Evolutionary conservation across 2,329 filamentous ascomycete genomes (phyloP).

Genomic region (Rhinocladiella similis): DNA sequence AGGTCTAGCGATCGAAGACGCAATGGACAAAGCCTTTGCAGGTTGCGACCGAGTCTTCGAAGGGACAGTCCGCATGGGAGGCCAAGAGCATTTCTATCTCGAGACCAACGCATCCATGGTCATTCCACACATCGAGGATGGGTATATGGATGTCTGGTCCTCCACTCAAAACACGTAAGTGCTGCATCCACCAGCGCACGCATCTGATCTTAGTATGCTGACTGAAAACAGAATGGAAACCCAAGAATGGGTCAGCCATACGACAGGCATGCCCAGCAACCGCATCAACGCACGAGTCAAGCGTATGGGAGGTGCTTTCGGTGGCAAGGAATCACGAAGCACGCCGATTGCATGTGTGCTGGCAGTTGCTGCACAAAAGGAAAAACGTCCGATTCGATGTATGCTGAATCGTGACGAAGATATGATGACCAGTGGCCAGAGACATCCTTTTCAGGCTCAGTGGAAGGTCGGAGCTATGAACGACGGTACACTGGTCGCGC

Average conservation of each 20-base stretch:
- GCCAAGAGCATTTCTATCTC: constrained; percentile 96
- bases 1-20: constrained; percentile 56
- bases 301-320: constrained; percentile 89
- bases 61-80: constrained; percentile 83
- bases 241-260: constrained; percentile 83
- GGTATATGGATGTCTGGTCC: constrained; percentile 90
- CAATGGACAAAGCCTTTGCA: constrained; percentile 69
- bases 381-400: constrained; percentile 77
- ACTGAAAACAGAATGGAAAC: constrained; percentile 63
- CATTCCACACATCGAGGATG: constrained; percentile 87
- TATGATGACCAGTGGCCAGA: constrained; percentile 86
- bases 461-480: constrained; percentile 96
- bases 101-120: constrained; percentile 87
- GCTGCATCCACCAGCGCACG: background rate
- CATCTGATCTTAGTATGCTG: background rate
- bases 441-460: constrained; percentile 83
- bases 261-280: constrained; percentile 80
- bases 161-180: constrained; percentile 79
- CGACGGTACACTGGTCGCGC: constrained; percentile 84
- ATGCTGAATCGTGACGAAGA: constrained; percentile 98
- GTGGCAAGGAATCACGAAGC: constrained; percentile 89
- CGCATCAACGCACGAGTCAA: constrained; percentile 90
- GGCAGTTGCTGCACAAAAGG: constrained; percentile 84
- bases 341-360: constrained; percentile 80
- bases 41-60: constrained; percentile 80